Conservation (phyloP, 768 basidiomycete genomes). For the Suillus weaverae region DNA sequence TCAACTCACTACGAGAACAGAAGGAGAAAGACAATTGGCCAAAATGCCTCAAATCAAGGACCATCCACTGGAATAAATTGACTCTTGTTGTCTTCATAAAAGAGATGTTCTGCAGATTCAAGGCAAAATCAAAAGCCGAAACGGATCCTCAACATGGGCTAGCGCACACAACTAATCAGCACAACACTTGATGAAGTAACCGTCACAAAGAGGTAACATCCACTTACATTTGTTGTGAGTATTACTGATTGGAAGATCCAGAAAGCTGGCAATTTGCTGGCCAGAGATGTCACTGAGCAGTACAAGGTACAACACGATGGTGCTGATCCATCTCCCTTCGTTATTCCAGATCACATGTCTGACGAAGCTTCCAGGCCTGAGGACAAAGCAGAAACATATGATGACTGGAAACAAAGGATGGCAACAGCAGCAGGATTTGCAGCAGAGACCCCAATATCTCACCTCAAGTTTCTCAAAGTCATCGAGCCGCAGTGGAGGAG, state of each 20-base stretch:
- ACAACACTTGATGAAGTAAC: neutral
- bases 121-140: neutral
- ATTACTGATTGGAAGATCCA: neutral
- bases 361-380: slow-evolving; percentile 10
- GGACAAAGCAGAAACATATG: slow-evolving; percentile 3
- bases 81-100: neutral
- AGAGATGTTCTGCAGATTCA: slow-evolving; percentile 1
- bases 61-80: too few relatives aligned
- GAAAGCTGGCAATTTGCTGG: slow-evolving; percentile 1
- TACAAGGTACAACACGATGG: neutral
- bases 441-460: neutral
- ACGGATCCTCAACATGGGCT: neutral
- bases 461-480: slow-evolving; percentile 5
- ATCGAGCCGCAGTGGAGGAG: slow-evolving; percentile 2
- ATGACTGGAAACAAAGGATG: slow-evolving; percentile 3
- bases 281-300: neutral
- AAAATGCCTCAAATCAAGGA: too few relatives aligned
- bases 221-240: neutral
- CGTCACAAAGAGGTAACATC: slow-evolving; percentile 2
- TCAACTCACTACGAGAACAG: too few relatives aligned
- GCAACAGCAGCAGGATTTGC: neutral
- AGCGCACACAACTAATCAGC: slow-evolving; percentile 1
- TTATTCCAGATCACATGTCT: slow-evolving; percentile 11
- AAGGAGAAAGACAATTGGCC: too few relatives aligned
- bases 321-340: slow-evolving; percentile 2